Evolutionary conservation across 371 early-diverging fungal species (phyloP).

Genomic region (Syncephalastrum sp.): DNA sequence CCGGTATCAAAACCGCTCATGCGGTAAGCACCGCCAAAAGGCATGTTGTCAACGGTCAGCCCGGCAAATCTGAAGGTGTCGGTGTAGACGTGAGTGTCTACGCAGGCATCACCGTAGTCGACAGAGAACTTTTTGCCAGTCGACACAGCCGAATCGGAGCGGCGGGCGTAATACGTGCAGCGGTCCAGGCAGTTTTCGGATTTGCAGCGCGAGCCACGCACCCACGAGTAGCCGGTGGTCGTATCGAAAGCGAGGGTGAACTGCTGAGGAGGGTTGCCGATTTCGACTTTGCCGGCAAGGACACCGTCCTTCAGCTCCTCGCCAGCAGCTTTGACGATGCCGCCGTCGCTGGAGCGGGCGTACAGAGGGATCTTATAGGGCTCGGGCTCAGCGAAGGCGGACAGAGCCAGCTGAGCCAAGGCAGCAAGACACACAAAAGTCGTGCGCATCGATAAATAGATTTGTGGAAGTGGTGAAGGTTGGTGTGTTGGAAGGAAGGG

Average conservation of each 20-base stretch:
- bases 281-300: conserved; percentile 45
- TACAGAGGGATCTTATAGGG: conserved; percentile 43
- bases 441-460: conserved; percentile 27
- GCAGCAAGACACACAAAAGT: conserved; percentile 44
- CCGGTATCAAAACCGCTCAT: conserved; percentile 42
- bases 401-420: conserved; percentile 42
- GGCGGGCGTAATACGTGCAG: conserved; percentile 31
- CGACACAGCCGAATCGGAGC: conserved; percentile 27
- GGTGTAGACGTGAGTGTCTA: conserved; percentile 30
- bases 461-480: conserved; percentile 4
- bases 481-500: not conserved
- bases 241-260: conserved; percentile 52
- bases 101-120: conserved; percentile 40
- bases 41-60: conserved; percentile 33
- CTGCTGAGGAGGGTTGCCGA: conserved; percentile 48
- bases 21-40: conserved; percentile 46
- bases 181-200: conserved; percentile 45
- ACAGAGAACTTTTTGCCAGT: conserved; percentile 33
- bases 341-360: conserved; percentile 30
- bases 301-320: conserved; percentile 44
- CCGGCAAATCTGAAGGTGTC: conserved; percentile 38
- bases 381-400: conserved; percentile 31
- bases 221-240: conserved; percentile 50
- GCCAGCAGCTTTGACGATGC: conserved; percentile 41
- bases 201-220: conserved; percentile 51